A percentile compares a stretch with the other conserved stretches of the same genome.
Evolutionary conservation across 2,329 filamentous ascomycete genomes (phyloP).

Genomic region (Cladosporium sp.): DNA sequence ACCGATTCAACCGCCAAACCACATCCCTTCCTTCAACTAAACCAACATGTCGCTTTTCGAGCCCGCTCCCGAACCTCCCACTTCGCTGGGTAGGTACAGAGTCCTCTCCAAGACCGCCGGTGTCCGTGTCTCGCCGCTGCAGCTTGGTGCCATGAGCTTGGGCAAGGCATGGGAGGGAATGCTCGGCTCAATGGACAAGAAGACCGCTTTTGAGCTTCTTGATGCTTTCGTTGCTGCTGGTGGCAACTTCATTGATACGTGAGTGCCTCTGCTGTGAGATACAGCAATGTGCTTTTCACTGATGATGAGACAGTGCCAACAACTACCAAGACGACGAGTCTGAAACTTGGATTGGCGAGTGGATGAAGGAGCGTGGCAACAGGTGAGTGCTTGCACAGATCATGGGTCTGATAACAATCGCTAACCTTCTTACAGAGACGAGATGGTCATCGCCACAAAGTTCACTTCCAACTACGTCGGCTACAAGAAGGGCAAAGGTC

Average conservation of each 20-base stretch:
- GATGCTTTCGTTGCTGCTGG: conserved; percentile 63
- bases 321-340: conserved; percentile 34
- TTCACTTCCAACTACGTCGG: conserved; percentile 36
- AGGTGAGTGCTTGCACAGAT: conserved; percentile 16
- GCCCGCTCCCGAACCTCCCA: conserved; percentile 35
- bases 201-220: conserved; percentile 59
- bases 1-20: neutral
- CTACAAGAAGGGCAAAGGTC: conserved; percentile 14
- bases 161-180: conserved; percentile 54
- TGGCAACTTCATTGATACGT: conserved; percentile 67
- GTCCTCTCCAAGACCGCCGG: conserved; percentile 49
- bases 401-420: no score
- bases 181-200: conserved; percentile 64
- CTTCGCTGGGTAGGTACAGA: conserved; percentile 53
- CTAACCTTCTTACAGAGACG: conserved; percentile 30
- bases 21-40: neutral
- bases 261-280: neutral
- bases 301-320: conserved; percentile 33
- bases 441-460: conserved; percentile 55
- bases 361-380: conserved; percentile 42
- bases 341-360: conserved; percentile 44
- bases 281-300: neutral
- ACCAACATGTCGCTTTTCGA: conserved; percentile 6
- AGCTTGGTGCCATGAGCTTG: conserved; percentile 62
- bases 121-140: conserved; percentile 42